Evolutionary conservation across 805 yeast species (phyloP).

Genomic region (Starmera amethionina): DNA sequence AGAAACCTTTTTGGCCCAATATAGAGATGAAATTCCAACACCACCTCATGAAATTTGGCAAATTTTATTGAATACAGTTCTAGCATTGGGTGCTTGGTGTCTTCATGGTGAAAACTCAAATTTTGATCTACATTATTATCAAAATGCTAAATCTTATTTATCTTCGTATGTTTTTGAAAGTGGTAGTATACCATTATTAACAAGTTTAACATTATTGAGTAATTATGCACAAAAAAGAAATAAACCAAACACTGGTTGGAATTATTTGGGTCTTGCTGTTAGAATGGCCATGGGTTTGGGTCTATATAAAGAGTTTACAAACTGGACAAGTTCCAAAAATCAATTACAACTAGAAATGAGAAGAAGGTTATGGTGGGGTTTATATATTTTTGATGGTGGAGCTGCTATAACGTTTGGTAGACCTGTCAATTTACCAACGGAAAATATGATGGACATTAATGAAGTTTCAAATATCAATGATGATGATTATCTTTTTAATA

Average conservation of each 20-base stretch:
- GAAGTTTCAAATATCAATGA: conserved; percentile 44
- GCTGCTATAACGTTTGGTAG: conserved; percentile 58
- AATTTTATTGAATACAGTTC: conserved; percentile 42
- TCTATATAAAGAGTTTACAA: conserved; percentile 42
- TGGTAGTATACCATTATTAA: conserved; percentile 46
- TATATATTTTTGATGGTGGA: conserved; percentile 54
- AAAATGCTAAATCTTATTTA: conserved; percentile 37
- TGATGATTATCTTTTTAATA: conserved; percentile 15
- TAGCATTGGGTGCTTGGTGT: conserved; percentile 68
- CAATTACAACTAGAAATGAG: conserved; percentile 43
- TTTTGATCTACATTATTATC: conserved; percentile 46
- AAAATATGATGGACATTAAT: conserved; percentile 36
- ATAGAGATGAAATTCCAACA: conserved; percentile 29
- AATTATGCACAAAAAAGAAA: conserved; percentile 56
- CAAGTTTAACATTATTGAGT: conserved; percentile 43
- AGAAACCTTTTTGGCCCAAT: conserved; percentile 40
- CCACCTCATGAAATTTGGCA: conserved; percentile 40
- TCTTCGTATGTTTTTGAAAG: conserved; percentile 43
- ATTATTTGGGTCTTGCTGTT: conserved; percentile 51
- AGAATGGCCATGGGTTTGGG: conserved; percentile 63
- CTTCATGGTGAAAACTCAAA: conserved; percentile 41
- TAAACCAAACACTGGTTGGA: conserved; percentile 63
- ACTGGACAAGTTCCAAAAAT: conserved; percentile 26
- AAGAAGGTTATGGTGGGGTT: conserved; percentile 60
- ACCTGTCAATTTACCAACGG: conserved; percentile 44